These are phyloP conservation scores for Cordyceps farinosa DNA, from an alignment of 2,329 filamentous ascomycete genomes.

Conservation along the genomic window DNA sequence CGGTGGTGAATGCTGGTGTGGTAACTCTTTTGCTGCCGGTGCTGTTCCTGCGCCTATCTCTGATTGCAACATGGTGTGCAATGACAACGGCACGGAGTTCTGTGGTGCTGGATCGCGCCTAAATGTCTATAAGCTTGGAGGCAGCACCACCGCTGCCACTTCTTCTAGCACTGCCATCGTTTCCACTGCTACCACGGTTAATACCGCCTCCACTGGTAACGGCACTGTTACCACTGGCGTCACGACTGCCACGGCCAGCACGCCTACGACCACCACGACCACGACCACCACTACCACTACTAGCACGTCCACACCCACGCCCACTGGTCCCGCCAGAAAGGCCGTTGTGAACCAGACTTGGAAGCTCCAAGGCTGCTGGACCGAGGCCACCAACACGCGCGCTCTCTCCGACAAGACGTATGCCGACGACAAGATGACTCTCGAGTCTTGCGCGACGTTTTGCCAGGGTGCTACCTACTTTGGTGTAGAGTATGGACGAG, in stretches of 20 bases:
- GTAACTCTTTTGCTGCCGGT: conserved; percentile 27
- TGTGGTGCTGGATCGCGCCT: conserved; percentile 35
- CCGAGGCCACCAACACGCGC: conserved; percentile 31
- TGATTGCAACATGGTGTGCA: conserved; percentile 36
- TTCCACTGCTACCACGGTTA: conserved; percentile 33
- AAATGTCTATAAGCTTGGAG: conserved; percentile 33
- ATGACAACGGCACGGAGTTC: conserved; percentile 34
- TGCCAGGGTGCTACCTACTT: conserved; percentile 32
- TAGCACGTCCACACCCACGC: conserved; percentile 20
- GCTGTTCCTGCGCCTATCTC: conserved; percentile 28
- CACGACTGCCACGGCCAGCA: conserved; percentile 18
- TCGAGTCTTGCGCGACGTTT: conserved; percentile 31
- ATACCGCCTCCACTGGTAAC: conserved; percentile 1
- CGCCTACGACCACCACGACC: conserved; percentile 15
- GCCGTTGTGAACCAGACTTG: conserved; percentile 26
- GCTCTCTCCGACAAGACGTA: conserved; percentile 30
- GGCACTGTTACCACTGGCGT: background rate
- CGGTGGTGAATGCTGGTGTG: conserved; percentile 41
- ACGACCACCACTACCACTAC: conserved; percentile 18
- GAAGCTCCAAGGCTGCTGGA: conserved; percentile 36
- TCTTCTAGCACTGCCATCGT: conserved; percentile 22
- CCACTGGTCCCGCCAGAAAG: conserved; percentile 27
- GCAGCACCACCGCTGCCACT: conserved; percentile 2
- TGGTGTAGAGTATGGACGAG: conserved; percentile 34
- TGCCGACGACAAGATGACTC: conserved; percentile 34